phyloP scores from a whole-genome alignment of 2,329 filamentous ascomycete genomes.

The Fusarium pininemorale region DNA sequence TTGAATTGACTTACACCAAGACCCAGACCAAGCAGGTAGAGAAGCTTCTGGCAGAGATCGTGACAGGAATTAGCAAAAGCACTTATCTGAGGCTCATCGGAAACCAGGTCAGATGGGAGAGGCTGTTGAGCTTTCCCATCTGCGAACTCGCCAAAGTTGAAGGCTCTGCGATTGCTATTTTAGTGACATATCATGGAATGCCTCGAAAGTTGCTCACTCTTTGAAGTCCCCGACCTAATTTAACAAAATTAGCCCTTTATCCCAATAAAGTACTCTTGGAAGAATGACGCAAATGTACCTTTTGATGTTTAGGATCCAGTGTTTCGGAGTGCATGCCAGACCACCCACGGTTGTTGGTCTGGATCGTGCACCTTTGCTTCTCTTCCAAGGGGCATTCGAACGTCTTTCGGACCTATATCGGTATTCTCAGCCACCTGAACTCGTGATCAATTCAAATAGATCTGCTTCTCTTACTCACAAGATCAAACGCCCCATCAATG shows the following conservation, averaged over 20 bases:
- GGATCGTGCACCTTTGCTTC: slow-evolving; percentile 79
- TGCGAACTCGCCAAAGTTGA: slow-evolving; percentile 88
- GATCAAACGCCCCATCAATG: slow-evolving; percentile 75
- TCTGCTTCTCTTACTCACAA: slow-evolving; percentile 61
- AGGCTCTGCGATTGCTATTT: slow-evolving; percentile 66
- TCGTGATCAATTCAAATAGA: background rate
- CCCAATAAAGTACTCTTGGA: background rate
- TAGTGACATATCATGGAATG: background rate
- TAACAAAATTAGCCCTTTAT: background rate
- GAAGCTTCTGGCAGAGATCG: slow-evolving; percentile 74
- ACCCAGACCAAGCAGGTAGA: slow-evolving; percentile 81
- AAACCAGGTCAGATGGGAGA: slow-evolving; percentile 71
- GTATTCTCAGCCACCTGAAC: background rate
- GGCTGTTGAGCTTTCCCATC: slow-evolving; percentile 77
- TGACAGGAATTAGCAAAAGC: slow-evolving; percentile 78
- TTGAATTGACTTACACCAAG: slow-evolving; percentile 63
- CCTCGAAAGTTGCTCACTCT: slow-evolving; percentile 65
- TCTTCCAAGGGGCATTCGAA: slow-evolving; percentile 75
- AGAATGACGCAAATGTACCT: slow-evolving; percentile 54
- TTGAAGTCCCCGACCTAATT: slow-evolving; percentile 82
- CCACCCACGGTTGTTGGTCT: slow-evolving; percentile 88
- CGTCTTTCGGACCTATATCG: slow-evolving; percentile 68
- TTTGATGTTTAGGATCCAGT: slow-evolving; percentile 83
- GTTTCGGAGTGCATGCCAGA: slow-evolving; percentile 87
- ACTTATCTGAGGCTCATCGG: slow-evolving; percentile 68